Base-by-base conservation (phyloP, 768 basidiomycete species). In the Trametes cinnabarina region DNA sequence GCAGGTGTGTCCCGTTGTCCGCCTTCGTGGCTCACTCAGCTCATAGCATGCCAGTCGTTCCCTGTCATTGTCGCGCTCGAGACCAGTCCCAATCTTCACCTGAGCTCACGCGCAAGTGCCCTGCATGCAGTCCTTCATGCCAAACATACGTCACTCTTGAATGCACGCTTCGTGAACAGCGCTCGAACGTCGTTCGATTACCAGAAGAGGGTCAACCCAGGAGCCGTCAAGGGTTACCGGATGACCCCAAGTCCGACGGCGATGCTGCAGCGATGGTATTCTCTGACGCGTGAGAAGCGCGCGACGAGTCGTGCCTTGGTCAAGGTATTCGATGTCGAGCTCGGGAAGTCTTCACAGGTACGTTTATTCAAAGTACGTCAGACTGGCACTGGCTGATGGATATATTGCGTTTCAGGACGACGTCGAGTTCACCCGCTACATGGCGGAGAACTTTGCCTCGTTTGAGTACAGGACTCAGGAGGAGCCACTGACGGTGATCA, bases 391-490 rank as follows among this genome's bases (percentile, higher is more conserved):
- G 32, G 39, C 30, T 32, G 30, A 32, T 12, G 52, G 32, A 41
- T 54, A 47, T 14, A 54, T 11, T 46, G 14, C 34, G 3, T 28
- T 11, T 3, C 62, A 94, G 88, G 83, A 89, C 60, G 91, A 97
- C 65, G 79, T 95, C 51, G 84, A 88, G 47, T 93, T 98, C 68
- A 81, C 81, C 4, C 87, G 94, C 53, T 99, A 94, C 74, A 90
- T 98, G 84, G 88, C 92, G 0, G 97, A 98, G 69, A 98, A 98
- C 67, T 88, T 98, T 57, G 82, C 94, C 0, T 77, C 88, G 0
- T 84, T 99, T 59, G 94, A 98, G 32, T 98, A 95, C 78, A 98
- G 94, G 76, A 92, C 92, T 0, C 87, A 90, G 65, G 97, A 99
- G 71, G 97, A 98, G 73, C 86, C 88, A 4, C 75, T 98, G 51